Conservation (phyloP, 768 basidiomycete species). For the Trametes sanguinea region DNA sequence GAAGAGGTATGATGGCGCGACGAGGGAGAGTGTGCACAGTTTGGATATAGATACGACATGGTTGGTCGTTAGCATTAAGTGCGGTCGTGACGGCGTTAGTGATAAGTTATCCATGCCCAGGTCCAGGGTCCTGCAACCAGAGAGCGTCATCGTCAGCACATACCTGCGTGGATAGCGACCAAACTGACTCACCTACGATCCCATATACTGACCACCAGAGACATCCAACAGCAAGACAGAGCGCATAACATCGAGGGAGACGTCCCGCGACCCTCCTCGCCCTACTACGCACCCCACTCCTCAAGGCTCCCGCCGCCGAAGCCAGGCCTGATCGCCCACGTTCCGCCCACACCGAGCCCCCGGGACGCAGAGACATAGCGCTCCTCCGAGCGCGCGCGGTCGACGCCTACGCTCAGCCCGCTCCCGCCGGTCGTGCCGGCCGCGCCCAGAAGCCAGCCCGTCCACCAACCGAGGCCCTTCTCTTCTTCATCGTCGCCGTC, state of each 20-base stretch:
- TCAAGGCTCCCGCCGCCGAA: constrained; percentile 24
- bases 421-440: constrained; percentile 16
- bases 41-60: no score
- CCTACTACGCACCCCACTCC: constrained; percentile 30
- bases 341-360: constrained; percentile 5
- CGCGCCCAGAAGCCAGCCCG: constrained; percentile 33
- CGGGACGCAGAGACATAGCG: constrained; percentile 9
- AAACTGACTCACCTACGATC: no score
- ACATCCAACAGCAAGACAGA: no score
- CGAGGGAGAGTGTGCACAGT: no score
- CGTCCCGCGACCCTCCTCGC: no score
- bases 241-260: no score
- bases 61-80: background rate
- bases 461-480: constrained; percentile 33
- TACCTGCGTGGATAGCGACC: no score
- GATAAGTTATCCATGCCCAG: constrained; percentile 9
- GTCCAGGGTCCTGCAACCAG: background rate
- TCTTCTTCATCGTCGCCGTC: constrained; percentile 25
- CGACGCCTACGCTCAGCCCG: constrained; percentile 7
- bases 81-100: constrained; percentile 5
- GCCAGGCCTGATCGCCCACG: constrained; percentile 27
- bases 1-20: no score
- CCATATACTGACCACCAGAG: no score
- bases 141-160: background rate
- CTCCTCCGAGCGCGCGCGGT: constrained; percentile 23